Conservation (phyloP, 306 rosid genomes). For the Pyrus bretschneideri region DNA sequence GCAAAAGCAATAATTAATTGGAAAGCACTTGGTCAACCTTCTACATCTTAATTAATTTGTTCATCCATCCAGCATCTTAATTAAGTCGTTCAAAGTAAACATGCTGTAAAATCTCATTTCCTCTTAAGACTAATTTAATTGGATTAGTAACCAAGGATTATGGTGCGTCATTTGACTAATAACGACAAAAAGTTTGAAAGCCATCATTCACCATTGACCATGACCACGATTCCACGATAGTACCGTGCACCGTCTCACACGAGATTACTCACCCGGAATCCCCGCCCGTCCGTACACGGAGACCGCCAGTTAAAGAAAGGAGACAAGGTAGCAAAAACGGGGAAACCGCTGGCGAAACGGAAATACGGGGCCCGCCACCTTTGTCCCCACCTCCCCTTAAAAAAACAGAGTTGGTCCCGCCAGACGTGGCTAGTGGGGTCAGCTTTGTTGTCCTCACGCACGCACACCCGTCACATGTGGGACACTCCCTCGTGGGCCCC, state of each 20-base stretch:
- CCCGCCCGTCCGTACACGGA: slow-evolving; percentile 37
- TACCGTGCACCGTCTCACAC: slow-evolving; percentile 4
- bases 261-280: background rate
- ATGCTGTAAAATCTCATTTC: background rate
- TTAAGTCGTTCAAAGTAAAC: background rate
- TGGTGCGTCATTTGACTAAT: background rate
- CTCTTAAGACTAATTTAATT: background rate
- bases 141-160: background rate
- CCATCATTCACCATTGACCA: slow-evolving; percentile 5
- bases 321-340: slow-evolving; percentile 27
- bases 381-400: background rate
- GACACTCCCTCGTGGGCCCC: background rate
- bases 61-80: background rate
- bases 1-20: background rate
- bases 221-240: background rate
- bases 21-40: background rate
- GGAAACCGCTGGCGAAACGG: slow-evolving; percentile 15
- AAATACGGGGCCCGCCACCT: slow-evolving; percentile 25
- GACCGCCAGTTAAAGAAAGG: slow-evolving; percentile 20
- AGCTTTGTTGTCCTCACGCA: slow-evolving; percentile 11
- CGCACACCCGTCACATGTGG: slow-evolving; percentile 39
- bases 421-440: slow-evolving; percentile 25
- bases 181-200: background rate
- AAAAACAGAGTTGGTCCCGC: background rate
- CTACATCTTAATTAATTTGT: background rate